A percentile compares a stretch with the other conserved stretches of the same genome.
These are phyloP conservation scores for Flaveria sonorensis DNA, from an alignment of 129 eudicot species.

Conservation along the genomic window DNA sequence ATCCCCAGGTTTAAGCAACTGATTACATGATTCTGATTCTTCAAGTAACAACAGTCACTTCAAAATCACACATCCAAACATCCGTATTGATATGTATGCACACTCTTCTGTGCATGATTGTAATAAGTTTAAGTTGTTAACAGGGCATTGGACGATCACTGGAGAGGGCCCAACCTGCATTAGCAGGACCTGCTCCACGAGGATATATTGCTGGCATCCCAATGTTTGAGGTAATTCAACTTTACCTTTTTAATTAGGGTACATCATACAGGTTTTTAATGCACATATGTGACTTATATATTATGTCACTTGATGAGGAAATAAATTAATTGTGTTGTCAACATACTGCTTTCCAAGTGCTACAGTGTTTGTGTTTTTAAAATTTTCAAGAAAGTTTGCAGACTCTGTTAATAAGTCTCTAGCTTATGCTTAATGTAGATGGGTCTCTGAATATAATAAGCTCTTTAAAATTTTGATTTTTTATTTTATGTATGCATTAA, in stretches of 20 bases:
- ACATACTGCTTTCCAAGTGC: neutral
- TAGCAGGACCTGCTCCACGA: conserved; percentile 29
- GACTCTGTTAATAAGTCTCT: neutral
- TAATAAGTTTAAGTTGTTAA: conserved; percentile 21
- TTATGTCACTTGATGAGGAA: neutral
- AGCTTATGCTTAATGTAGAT: neutral
- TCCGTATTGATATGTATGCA: neutral
- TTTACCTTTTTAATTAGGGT: neutral
- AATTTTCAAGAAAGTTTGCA: conserved; percentile 1
- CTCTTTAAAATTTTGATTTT: neutral
- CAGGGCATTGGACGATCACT: conserved; percentile 26
- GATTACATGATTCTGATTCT: too few relatives aligned
- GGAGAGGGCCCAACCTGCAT: conserved; percentile 33
- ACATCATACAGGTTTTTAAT: neutral
- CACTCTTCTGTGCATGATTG: neutral
- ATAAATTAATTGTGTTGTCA: neutral
- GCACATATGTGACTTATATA: neutral
- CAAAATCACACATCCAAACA: neutral
- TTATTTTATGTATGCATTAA: neutral
- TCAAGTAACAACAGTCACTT: neutral
- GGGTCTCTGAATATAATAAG: neutral
- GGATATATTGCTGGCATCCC: conserved; percentile 32
- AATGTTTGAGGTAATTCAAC: conserved; percentile 27
- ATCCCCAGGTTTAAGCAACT: too few relatives aligned
- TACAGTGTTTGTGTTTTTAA: neutral